These are phyloP conservation scores for Atkinsonella texensis DNA, from an alignment of 2,329 filamentous ascomycete species.

Conservation along the genomic window DNA sequence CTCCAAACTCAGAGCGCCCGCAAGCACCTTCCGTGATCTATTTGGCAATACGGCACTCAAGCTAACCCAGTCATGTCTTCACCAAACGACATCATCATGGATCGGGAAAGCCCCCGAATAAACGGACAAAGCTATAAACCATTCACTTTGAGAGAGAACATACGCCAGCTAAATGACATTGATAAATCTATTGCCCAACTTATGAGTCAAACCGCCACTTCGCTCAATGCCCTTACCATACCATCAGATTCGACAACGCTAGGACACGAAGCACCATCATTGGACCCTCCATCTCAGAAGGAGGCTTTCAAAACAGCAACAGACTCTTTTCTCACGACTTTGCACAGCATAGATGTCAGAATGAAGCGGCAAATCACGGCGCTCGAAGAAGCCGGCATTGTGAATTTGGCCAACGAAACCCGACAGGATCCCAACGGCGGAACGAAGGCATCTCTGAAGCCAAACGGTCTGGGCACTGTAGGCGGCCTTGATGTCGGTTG, in stretches of 20 bases:
- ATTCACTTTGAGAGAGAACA: constrained; percentile 67
- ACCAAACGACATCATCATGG: constrained; percentile 20
- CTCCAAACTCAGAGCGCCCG: neutral
- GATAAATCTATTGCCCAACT: constrained; percentile 44
- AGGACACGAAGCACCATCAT: constrained; percentile 12
- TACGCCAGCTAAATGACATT: constrained; percentile 68
- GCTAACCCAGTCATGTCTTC: constrained; percentile 16
- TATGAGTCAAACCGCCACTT: constrained; percentile 32
- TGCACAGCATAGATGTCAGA: constrained; percentile 63
- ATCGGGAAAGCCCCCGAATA: constrained; percentile 8
- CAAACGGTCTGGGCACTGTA: constrained; percentile 43
- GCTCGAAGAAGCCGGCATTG: constrained; percentile 69
- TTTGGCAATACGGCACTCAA: neutral
- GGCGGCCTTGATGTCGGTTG: constrained; percentile 70
- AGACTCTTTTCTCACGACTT: constrained; percentile 55
- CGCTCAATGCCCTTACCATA: constrained; percentile 33
- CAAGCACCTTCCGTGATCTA: neutral
- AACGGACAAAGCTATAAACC: constrained; percentile 26
- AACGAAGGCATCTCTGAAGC: constrained; percentile 34
- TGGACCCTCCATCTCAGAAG: constrained; percentile 38
- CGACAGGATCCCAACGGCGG: constrained; percentile 22
- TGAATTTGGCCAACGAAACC: constrained; percentile 33
- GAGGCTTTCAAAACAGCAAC: constrained; percentile 46
- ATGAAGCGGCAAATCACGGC: constrained; percentile 58
- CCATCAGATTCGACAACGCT: constrained; percentile 10